A percentile compares a stretch with the other conserved stretches of the same genome.
phyloP scores from a whole-genome alignment of 495 filamentous ascomycete genomes.

The Tuber umbilicatum region DNA sequence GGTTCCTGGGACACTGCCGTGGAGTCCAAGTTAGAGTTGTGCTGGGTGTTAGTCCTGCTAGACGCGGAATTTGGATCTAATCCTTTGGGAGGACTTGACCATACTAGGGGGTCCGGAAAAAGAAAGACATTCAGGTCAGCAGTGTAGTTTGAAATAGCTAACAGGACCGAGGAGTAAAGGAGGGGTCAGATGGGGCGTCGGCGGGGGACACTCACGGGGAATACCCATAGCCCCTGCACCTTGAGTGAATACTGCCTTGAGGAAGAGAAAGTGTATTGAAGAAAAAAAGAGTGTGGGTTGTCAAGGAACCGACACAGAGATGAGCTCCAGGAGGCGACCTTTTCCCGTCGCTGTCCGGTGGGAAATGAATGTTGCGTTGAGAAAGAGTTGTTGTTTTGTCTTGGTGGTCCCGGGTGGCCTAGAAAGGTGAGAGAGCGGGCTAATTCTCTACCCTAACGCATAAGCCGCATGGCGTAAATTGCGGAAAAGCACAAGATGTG shows the following conservation, averaged over 20 bases:
- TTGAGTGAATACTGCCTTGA: slow-evolving; percentile 6
- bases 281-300: not conserved
- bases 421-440: not conserved
- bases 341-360: not conserved
- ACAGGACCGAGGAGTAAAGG: not conserved
- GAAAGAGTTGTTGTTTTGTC: slow-evolving; percentile 1
- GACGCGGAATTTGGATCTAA: slow-evolving; percentile 1
- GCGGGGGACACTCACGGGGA: slow-evolving; percentile 23
- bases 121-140: not conserved
- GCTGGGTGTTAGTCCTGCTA: not conserved
- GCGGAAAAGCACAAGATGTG: slow-evolving; percentile 2
- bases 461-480: not conserved
- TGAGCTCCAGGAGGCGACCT: not conserved
- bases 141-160: not conserved
- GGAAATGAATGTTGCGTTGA: not conserved
- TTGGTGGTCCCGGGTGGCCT: not conserved
- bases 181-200: not conserved
- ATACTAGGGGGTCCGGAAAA: slow-evolving; percentile 3
- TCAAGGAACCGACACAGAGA: not conserved
- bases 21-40: not conserved
- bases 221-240: slow-evolving; percentile 28
- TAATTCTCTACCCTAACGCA: not conserved
- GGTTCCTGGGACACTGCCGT: not conserved
- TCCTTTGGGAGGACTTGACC: slow-evolving; percentile 7
- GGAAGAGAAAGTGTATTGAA: not conserved